Base-by-base conservation (phyloP, 495 filamentous ascomycete species). In the Trichoderma erinaceum region DNA sequence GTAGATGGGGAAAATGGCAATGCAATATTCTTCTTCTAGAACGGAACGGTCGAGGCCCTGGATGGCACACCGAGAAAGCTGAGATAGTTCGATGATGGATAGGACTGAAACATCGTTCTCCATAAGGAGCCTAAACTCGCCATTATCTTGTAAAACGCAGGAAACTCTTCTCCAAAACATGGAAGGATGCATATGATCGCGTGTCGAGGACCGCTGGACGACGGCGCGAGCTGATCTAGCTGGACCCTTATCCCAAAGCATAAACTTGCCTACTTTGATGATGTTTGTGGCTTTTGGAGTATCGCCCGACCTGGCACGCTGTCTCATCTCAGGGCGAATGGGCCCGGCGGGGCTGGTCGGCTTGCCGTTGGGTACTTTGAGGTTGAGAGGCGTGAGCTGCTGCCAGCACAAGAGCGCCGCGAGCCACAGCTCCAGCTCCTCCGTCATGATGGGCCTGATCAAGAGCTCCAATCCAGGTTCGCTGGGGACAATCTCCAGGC, bases 251-350 rank as follows among this genome's bases (percentile, higher is more conserved):
- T 97, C 90, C 93, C 93, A 98, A 41, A 93, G 85, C 70, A 93
- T 85, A 81, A 98, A 89, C 74, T 93, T 97, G 50, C 93, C 96
- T 65, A 97, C 91, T 75, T 99, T 99, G 79, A 98, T 99, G 69
- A 98, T 97, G 44, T 92, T 87, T 15, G 88, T 86, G 67, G 93
- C 91, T 72, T 90, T 93, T 16, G 85, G 81, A 66, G 78, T 27
- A 58, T 74, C 69, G 64, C 77, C 68, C 71, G 84, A 77, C 83
- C 90, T 73, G 81, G 84, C 75, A 84, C 92, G 71, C 84, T 87
- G 89, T 86, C 88, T 78, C 85, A 90, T 75, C 87, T 92, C 78
- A 84, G 87, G 68, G 41, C 72, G 71, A 43, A 68, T 71, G 50
- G 71, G 71, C 41, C 46, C 66, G n/a, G 70, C 64, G 32, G 70